phyloP scores from a whole-genome alignment of 495 filamentous ascomycete species.

The Aspergillus leporis region DNA sequence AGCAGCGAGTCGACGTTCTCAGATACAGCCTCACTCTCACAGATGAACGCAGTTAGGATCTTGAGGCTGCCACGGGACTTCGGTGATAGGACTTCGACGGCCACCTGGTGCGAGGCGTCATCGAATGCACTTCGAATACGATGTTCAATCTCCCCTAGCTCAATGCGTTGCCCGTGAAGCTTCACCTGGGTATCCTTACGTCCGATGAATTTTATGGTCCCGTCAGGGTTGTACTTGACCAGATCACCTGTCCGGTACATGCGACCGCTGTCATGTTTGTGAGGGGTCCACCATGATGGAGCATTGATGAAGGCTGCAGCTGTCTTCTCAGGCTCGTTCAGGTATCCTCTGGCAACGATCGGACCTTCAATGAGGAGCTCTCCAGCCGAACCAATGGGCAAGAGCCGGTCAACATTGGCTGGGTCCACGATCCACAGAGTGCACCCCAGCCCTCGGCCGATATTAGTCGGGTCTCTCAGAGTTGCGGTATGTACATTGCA shows the following conservation, averaged over 20 bases:
- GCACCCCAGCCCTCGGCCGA: slow-evolving; percentile 44
- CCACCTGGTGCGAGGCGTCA: slow-evolving; percentile 25
- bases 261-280: slow-evolving; percentile 23
- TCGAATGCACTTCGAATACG: slow-evolving; percentile 29
- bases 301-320: slow-evolving; percentile 45
- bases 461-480: background rate
- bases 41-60: background rate
- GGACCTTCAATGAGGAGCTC: slow-evolving; percentile 57
- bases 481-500: background rate
- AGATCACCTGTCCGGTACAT: slow-evolving; percentile 55
- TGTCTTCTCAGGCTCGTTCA: slow-evolving; percentile 50
- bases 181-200: slow-evolving; percentile 65
- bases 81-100: slow-evolving; percentile 32
- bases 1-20: background rate
- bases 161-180: slow-evolving; percentile 61
- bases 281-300: slow-evolving; percentile 46
- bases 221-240: slow-evolving; percentile 56
- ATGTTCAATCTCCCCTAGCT: slow-evolving; percentile 54
- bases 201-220: slow-evolving; percentile 54
- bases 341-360: slow-evolving; percentile 51
- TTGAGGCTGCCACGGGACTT: background rate
- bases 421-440: background rate
- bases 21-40: background rate
- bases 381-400: slow-evolving; percentile 29
- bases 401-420: background rate